Evolutionary conservation across 257 asterid species (phyloP).

Genomic region (Salvia rosmarinus): DNA sequence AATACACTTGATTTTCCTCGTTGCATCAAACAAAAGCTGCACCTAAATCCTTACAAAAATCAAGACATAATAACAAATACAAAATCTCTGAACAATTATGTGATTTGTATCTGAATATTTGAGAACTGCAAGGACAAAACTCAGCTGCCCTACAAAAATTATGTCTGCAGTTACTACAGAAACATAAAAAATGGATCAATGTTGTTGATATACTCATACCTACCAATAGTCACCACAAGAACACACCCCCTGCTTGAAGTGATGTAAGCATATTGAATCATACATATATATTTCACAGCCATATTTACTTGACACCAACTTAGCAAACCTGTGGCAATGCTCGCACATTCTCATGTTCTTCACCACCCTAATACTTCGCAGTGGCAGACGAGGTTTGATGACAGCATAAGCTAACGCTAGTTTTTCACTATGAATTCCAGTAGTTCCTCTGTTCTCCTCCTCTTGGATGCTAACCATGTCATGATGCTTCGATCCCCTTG

Average conservation of each 20-base stretch:
- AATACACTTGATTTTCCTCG: not conserved
- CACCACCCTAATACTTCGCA: constrained; percentile 52
- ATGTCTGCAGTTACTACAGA: not conserved
- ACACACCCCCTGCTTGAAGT: constrained; percentile 72
- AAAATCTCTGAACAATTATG: not conserved
- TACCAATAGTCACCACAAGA: constrained; percentile 90
- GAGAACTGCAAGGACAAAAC: constrained; percentile 9
- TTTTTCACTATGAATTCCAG: constrained; percentile 69
- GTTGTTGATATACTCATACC: constrained; percentile 2
- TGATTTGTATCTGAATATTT: constrained; percentile 5
- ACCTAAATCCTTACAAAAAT: not conserved
- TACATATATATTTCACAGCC: constrained; percentile 58
- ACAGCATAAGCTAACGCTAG: constrained; percentile 68
- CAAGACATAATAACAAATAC: not conserved
- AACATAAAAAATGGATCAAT: not conserved
- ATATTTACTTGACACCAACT: constrained; percentile 49
- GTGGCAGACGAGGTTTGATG: constrained; percentile 40
- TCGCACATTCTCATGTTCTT: constrained; percentile 75
- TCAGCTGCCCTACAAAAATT: constrained; percentile 14
- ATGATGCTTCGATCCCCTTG: constrained; percentile 38
- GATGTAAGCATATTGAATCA: constrained; percentile 79
- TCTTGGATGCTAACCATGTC: constrained; percentile 50
- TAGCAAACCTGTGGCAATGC: constrained; percentile 67
- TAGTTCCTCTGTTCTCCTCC: constrained; percentile 57
- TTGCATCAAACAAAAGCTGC: not conserved